Conservation (phyloP, 257 asterid genomes). For the Nicotiana sylvestris region DNA sequence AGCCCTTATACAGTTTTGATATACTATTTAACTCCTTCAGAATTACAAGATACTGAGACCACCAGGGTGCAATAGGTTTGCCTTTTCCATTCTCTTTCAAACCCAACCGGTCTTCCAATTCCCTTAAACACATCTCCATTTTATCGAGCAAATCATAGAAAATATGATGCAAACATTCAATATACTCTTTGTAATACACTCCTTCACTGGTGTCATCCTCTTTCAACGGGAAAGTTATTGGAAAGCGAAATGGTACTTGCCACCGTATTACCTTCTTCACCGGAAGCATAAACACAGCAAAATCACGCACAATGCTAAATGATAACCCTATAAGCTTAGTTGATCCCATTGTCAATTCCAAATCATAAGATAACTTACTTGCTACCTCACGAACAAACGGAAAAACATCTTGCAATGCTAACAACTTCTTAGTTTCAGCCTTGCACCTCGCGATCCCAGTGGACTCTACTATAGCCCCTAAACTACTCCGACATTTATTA, state of each 20-base stretch:
- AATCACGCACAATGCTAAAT: slow-evolving; percentile 41
- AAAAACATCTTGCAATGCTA: slow-evolving; percentile 43
- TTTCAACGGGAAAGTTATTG: slow-evolving; percentile 28
- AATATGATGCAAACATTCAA: slow-evolving; percentile 26
- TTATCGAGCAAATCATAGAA: slow-evolving; percentile 44
- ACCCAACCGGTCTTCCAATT: slow-evolving; percentile 40
- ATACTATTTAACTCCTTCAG: slow-evolving; percentile 54
- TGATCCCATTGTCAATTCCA: slow-evolving; percentile 28
- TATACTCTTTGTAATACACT: slow-evolving; percentile 25
- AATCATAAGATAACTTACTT: slow-evolving; percentile 30
- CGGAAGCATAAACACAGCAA: slow-evolving; percentile 37
- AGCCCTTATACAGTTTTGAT: slow-evolving; percentile 46
- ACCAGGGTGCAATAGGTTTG: slow-evolving; percentile 31
- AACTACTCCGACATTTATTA: slow-evolving; percentile 38
- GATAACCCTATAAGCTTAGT: slow-evolving; percentile 26
- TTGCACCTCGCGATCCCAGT: slow-evolving; percentile 12
- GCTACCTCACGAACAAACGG: slow-evolving; percentile 58
- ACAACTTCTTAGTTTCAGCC: slow-evolving; percentile 15
- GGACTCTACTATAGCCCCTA: slow-evolving; percentile 24
- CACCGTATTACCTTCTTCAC: slow-evolving; percentile 28
- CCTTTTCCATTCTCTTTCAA: slow-evolving; percentile 19
- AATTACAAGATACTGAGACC: slow-evolving; percentile 51
- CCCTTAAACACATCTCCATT: slow-evolving; percentile 42
- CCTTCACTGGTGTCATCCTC: slow-evolving; percentile 17
- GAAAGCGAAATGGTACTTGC: slow-evolving; percentile 18